Base-by-base conservation (phyloP, 2,329 filamentous ascomycete species). In the Xylaria digitata region DNA sequence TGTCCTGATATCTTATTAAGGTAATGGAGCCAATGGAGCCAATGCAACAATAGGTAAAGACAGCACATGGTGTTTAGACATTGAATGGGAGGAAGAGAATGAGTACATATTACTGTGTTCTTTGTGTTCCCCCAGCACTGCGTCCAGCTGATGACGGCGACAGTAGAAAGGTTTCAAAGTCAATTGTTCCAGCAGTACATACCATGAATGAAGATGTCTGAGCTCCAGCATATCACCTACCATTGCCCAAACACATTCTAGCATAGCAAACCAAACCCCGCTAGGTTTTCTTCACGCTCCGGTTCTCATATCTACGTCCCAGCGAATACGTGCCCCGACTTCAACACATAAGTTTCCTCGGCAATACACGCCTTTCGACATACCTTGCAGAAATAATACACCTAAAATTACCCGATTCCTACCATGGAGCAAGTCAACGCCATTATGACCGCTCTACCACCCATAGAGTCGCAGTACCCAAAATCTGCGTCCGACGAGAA, bases 381-480 rank as follows among this genome's bases (percentile, higher is more conserved):
- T 67, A 52, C 2, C 46, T 58, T 7, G 17, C 32, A 9, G 42
- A n/a, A n/a, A 53, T 6, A 11, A n/a, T 50, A 56, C 19, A 13
- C 15, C n/a, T 3, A 1, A 19, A 9, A 8, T 34, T 13, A 15
- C 4, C 55, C n/a, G 3, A 13, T n/a, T 42, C 21, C 34, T 4
- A 17, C 15, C 23, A 30, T 17, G 4, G 48, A 37, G 5, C 21
- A 53, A 13, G 46, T n/a, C 5, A n/a, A 1, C 45, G 21, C 19
- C 13, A 52, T 26, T 9, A 50, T 55, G 32, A 37, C 42, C 21
- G 11, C 45, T 30, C 32, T 65, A 15, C 62, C 62, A 19, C 62
- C 62, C 7, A 57, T 40, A 2, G 19, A 9, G 23, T 3, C 53
- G 1, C 42, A 52, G 21, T 1, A 23, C 13, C 65, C 61, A 19